A percentile compares a stretch with the other conserved stretches of the same genome.
phyloP scores from a whole-genome alignment of 768 basidiomycete genomes.

The Phylloporus rhodoxanthus region DNA sequence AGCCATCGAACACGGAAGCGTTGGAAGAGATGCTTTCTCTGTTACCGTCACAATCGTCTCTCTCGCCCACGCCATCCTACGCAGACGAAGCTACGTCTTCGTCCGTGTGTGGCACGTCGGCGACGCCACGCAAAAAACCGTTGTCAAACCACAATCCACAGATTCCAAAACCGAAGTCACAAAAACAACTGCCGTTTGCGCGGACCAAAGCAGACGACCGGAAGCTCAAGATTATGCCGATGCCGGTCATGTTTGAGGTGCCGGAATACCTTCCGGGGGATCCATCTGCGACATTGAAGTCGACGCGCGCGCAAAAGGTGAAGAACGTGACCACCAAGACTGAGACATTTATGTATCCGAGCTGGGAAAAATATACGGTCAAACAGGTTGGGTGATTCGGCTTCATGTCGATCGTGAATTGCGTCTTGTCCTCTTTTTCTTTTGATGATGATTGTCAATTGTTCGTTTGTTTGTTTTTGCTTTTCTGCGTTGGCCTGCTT shows the following conservation, averaged over 20 bases:
- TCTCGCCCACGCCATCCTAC: conserved; percentile 6
- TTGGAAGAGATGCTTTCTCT: conserved; percentile 48
- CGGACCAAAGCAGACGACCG: conserved; percentile 46
- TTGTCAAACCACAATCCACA: conserved; percentile 30
- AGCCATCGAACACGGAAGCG: conserved; percentile 62
- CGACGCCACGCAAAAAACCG: conserved; percentile 4
- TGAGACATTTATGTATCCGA: conserved; percentile 50
- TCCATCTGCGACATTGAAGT: conserved; percentile 23
- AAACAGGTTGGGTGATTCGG: conserved; percentile 28
- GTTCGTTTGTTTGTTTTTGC: not conserved
- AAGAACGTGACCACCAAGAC: conserved; percentile 31
- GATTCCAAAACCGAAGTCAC: conserved; percentile 36
- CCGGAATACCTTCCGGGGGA: conserved; percentile 18
- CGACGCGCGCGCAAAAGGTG: conserved; percentile 21
- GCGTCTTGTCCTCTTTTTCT: not conserved
- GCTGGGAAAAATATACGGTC: conserved; percentile 62
- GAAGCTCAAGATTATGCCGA: conserved; percentile 46
- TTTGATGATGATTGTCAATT: not conserved
- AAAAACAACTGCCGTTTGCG: conserved; percentile 49
- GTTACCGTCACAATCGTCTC: conserved; percentile 19
- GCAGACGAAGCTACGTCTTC: conserved; percentile 28
- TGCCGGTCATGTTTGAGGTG: conserved; percentile 41
- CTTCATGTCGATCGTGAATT: not conserved
- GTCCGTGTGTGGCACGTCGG: conserved; percentile 19
- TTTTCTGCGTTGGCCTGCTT: not conserved